A percentile compares a stretch with the other conserved stretches of the same genome.
These are phyloP conservation scores for Collybia sordida DNA, from an alignment of 768 basidiomycete species.

Conservation along the genomic window DNA sequence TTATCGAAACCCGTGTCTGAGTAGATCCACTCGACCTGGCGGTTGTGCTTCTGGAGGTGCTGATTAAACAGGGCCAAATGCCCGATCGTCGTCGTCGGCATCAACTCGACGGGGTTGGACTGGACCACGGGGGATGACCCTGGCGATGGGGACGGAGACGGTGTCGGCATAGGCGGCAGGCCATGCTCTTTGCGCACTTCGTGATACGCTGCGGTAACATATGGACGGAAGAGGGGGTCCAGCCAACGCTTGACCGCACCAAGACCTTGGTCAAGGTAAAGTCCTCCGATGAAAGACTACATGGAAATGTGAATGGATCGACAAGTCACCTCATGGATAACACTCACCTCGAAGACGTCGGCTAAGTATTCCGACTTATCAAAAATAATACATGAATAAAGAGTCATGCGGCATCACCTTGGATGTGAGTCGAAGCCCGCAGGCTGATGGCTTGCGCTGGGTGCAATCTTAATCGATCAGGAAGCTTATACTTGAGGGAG, in stretches of 20 bases:
- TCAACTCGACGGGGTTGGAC: slow-evolving; percentile 13
- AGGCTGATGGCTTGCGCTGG: slow-evolving; percentile 73
- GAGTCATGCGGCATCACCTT: slow-evolving; percentile 45
- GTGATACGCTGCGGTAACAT: slow-evolving; percentile 58
- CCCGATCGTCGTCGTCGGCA: slow-evolving; percentile 40
- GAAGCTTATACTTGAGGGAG: slow-evolving; percentile 64
- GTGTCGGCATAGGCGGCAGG: slow-evolving; percentile 39
- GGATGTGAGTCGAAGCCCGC: slow-evolving; percentile 65
- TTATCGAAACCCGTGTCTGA: slow-evolving; percentile 29
- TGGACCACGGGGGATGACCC: slow-evolving; percentile 17
- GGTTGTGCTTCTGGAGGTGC: slow-evolving; percentile 57
- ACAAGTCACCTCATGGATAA: background rate
- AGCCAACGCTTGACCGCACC: slow-evolving; percentile 59
- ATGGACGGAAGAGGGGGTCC: slow-evolving; percentile 60
- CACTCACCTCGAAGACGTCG: slow-evolving; percentile 73
- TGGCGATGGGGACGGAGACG: slow-evolving; percentile 16
- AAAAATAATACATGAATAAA: slow-evolving; percentile 7
- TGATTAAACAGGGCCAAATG: slow-evolving; percentile 84
- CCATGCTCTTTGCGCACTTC: slow-evolving; percentile 67
- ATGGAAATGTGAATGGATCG: slow-evolving; percentile 3
- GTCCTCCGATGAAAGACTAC: slow-evolving; percentile 78
- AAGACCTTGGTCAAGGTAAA: slow-evolving; percentile 72
- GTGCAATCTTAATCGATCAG: slow-evolving; percentile 61
- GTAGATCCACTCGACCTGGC: slow-evolving; percentile 71
- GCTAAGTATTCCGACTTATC: slow-evolving; percentile 38